Evolutionary conservation across 1,284 basidiomycete genomes (phyloP).

Genomic region (Ustilago hordei): DNA sequence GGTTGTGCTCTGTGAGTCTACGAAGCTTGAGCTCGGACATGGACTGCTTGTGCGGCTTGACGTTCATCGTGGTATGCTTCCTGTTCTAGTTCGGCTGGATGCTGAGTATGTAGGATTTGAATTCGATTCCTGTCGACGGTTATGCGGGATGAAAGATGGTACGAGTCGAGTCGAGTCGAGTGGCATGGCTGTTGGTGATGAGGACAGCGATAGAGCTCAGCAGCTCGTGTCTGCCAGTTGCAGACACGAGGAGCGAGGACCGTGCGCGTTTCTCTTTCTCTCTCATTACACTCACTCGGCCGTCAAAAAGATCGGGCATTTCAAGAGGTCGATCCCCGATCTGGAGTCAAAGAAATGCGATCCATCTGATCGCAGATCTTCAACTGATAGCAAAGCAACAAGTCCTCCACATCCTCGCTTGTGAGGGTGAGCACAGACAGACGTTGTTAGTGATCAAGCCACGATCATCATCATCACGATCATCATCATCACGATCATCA

Average conservation of each 20-base stretch:
- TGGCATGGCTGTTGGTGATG: not conserved
- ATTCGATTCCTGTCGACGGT: not conserved
- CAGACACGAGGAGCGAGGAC: not conserved
- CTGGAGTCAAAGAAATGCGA: not conserved
- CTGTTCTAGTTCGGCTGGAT: not conserved
- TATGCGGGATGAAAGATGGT: not conserved
- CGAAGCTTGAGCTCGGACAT: constrained; percentile 98
- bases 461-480: not conserved
- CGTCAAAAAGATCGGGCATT: constrained; percentile 1
- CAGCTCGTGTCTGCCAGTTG: constrained; percentile 6
- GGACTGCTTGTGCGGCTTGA: constrained; percentile 74
- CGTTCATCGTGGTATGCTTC: constrained; percentile 72
- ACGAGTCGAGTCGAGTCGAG: not conserved
- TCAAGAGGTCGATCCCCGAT: not conserved
- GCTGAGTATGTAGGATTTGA: not conserved
- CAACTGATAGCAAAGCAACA: constrained; percentile 11
- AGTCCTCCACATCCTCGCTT: constrained; percentile 1
- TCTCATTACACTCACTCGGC: constrained; percentile 4
- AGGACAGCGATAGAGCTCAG: not conserved
- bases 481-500: no score
- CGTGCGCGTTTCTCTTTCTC: constrained; percentile 2
- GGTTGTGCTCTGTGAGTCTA: constrained; percentile 91
- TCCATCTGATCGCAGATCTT: constrained; percentile 20
- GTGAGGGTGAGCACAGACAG: not conserved
- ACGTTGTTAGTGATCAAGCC: not conserved